Evolutionary conservation across 495 filamentous ascomycete genomes (phyloP), one percentile per base, ranked within the genome.

Genomic region (Choiromyces venosus): DNA sequence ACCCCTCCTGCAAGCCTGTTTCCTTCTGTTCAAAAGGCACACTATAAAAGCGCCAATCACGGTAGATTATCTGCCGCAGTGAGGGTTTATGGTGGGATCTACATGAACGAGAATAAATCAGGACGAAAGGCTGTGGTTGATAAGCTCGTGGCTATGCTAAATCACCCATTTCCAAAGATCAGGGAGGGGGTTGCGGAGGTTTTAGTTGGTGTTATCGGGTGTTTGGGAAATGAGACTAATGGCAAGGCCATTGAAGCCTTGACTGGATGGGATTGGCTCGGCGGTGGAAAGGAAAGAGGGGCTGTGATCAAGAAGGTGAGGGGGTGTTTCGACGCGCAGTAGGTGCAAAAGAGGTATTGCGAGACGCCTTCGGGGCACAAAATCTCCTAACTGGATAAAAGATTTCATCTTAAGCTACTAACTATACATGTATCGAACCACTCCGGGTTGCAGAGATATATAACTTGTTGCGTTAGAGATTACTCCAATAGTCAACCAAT

Each of bases 31-130:
- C 92, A 94, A 76, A 92, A 90, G 82, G 86, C 92, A 5, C 92
- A 93, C 77, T 93, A 90, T 85, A 94, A 93, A 83, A 91, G 91
- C 14, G 86, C 87, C 16, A 93, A 91, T 79, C 88, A 96, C 7
- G 85, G 87, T 37, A 92, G 93, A 76, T 84, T 98, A 14, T 88
- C 91, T 80, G 91, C 92, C 1, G 92, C 91, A 25, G 83, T 96
- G 64, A 88, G 87, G 71, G 86, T 93, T 7, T 98, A 97, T 82
- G 87, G 89, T 7, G 88, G 88, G 21, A 82, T 97, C 9, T 79
- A 73, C 2, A 36, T 81, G n/a, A 74, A 71, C 16, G 33, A 42
- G n/a, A 66, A 71, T 65, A 44, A 36, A 1, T 42, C 46, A 1
- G 66, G 46, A 19, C 69, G 81, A 18, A 71, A 64, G 37, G 86